Base-by-base conservation (phyloP, 1,139 yeast genomes). In the Suhomyces chickasaworum region DNA sequence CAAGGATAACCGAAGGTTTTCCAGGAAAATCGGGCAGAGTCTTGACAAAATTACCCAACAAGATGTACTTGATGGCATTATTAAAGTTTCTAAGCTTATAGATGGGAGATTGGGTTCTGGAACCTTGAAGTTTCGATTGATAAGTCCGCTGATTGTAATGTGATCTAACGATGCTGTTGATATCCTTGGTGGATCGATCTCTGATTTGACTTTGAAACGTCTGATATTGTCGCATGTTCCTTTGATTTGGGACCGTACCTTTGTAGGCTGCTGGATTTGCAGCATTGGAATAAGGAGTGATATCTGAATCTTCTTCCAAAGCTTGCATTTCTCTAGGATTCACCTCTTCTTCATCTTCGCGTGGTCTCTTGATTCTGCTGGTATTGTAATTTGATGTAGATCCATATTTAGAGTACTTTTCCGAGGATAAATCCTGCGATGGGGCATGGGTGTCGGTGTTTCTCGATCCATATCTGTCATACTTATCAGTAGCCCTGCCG, bases 131-230 rank as follows among this genome's bases (percentile, higher is more conserved):
- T 52, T 84, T 82, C 2, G 93, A 79, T 53, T 81, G 81, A 54
- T 81, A 80, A 0, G 97, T 87, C 57, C 96, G 77, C 55, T 87
- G 86, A 65, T 93, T 93, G 63, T 93, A 93, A 65, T 90, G 97
- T 41, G 80, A 74, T 50, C 93, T 73, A 22, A 93, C 95, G 48
- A 87, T 78, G 41, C 79, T 78, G 57, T 86, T 74, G 48, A 72
- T 69, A 48, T 75, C 79, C 38, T 65, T 64, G 42, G 60, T 58
- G 17, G 69, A 71, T 37, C 59, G 61, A 48, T 73, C 66, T n/a
- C 60, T 53, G 23, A 73, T 69, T 41, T 62, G 61, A 53, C 77
- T 71, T 47, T 71, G 76, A 53, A 75, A 75, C 12, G 75, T 69
- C 39, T 68, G 73, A 55, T 74, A 74, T 58, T 47, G 46, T 42